Conservation (phyloP, 805 yeast species). For the Nakazawaea populi region DNA sequence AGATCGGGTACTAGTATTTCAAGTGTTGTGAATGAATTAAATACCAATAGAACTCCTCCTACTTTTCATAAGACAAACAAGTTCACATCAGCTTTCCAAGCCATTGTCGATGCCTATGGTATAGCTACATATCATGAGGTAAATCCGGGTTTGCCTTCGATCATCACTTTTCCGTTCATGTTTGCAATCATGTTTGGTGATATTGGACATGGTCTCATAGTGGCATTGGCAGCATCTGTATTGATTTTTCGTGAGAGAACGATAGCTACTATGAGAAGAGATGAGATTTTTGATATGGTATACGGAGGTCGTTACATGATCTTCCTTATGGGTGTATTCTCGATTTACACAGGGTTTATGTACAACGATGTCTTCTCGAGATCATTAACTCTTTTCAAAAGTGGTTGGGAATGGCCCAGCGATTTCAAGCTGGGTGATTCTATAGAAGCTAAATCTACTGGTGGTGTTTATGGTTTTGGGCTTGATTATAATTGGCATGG, state of each 20-base stretch:
- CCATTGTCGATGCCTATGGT: slow-evolving; percentile 94
- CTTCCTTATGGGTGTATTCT: slow-evolving; percentile 87
- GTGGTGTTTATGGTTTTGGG: slow-evolving; percentile 80
- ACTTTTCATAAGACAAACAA: slow-evolving; percentile 93
- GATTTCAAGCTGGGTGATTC: slow-evolving; percentile 51
- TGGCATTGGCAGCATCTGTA: slow-evolving; percentile 64
- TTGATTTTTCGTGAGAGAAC: slow-evolving; percentile 71
- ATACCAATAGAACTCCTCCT: slow-evolving; percentile 86
- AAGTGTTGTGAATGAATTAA: slow-evolving; percentile 50
- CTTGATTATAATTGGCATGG: slow-evolving; percentile 97
- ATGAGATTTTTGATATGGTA: slow-evolving; percentile 96
- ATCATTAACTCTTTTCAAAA: slow-evolving; percentile 79
- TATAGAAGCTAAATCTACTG: slow-evolving; percentile 58
- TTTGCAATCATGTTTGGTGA: slow-evolving; percentile 99
- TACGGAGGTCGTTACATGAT: slow-evolving; percentile 88
- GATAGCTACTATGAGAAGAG: slow-evolving; percentile 65
- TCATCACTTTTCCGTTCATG: slow-evolving; percentile 96
- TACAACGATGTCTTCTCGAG: slow-evolving; percentile 93
- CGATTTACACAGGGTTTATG: slow-evolving; percentile 91
- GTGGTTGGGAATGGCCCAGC: slow-evolving; percentile 95
- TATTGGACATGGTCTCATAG: slow-evolving; percentile 88
- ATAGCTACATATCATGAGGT: slow-evolving; percentile 90
- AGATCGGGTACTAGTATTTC: slow-evolving; percentile 37
- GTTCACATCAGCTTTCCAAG: slow-evolving; percentile 89
- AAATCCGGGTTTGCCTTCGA: slow-evolving; percentile 92